Evolutionary conservation across 1,139 yeast genomes (phyloP).

Genomic region (Yamadazyma dendronema): DNA sequence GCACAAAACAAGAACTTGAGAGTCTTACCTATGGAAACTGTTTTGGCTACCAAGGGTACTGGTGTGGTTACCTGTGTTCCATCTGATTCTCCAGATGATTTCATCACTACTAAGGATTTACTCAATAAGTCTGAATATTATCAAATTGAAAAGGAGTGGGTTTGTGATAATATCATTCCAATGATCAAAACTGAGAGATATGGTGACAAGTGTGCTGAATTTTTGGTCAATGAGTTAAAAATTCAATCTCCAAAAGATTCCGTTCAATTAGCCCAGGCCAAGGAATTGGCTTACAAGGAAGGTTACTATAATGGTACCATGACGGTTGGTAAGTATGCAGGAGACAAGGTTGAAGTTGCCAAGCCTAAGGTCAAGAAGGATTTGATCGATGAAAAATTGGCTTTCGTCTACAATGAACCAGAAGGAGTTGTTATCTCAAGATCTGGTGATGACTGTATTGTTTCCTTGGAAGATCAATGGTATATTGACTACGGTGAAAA

Average conservation of each 20-base stretch:
- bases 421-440: conserved; percentile 87
- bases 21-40: conserved; percentile 97
- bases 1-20: conserved; percentile 69
- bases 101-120: conserved; percentile 78
- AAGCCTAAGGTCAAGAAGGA: conserved; percentile 86
- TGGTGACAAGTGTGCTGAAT: conserved; percentile 88
- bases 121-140: conserved; percentile 90
- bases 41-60: conserved; percentile 92
- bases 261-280: conserved; percentile 84
- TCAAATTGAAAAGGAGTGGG: conserved; percentile 86
- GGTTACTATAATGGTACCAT: conserved; percentile 90
- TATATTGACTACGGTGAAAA: conserved; percentile 97
- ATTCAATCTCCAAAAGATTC: conserved; percentile 94
- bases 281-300: conserved; percentile 94
- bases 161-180: conserved; percentile 66
- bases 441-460: conserved; percentile 96
- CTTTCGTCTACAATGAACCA: conserved; percentile 92
- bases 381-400: conserved; percentile 71
- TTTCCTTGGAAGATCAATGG: conserved; percentile 98
- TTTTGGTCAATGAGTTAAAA: conserved; percentile 79
- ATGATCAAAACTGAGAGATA: conserved; percentile 79
- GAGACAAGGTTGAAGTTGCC: conserved; percentile 88
- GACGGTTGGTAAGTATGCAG: conserved; percentile 78
- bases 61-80: conserved; percentile 99
- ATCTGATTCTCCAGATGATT: conserved; percentile 97